These are phyloP conservation scores for Penicillium silybi DNA, from an alignment of 495 filamentous ascomycete genomes.

Conservation along the genomic window DNA sequence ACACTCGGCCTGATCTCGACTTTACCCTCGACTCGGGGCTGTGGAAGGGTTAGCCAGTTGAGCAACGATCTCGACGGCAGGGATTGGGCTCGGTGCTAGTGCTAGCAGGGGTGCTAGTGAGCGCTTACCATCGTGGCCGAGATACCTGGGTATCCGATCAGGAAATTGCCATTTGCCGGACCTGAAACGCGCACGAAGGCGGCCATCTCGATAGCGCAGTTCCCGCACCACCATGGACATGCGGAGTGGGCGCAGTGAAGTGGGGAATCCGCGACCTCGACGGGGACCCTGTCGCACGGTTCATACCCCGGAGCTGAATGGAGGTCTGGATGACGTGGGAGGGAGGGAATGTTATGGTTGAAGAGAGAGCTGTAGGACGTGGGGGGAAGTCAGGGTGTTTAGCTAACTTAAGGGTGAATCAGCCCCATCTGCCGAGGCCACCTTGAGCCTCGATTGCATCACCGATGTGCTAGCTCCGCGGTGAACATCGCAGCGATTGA, in stretches of 20 bases:
- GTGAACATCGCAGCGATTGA: not conserved
- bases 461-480: not conserved
- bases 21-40: conserved; percentile 96
- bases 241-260: conserved; percentile 30
- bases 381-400: not conserved
- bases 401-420: not conserved
- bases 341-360: not conserved
- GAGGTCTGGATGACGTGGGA: conserved; percentile 5
- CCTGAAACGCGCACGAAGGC: conserved; percentile 97
- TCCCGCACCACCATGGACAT: conserved; percentile 45
- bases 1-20: conserved; percentile 89
- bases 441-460: conserved; percentile 18
- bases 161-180: conserved; percentile 92
- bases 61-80: not conserved
- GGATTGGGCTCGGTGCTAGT: not conserved
- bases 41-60: conserved; percentile 6
- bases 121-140: conserved; percentile 87
- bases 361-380: not conserved
- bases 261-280: conserved; percentile 31
- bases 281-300: conserved; percentile 23
- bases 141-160: conserved; percentile 96
- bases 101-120: not conserved
- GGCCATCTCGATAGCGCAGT: conserved; percentile 56
- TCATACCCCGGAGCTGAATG: conserved; percentile 22
- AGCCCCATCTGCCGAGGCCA: conserved; percentile 8